Conservation (phyloP, 2,329 filamentous ascomycete genomes). For the Penicillium sp. region DNA sequence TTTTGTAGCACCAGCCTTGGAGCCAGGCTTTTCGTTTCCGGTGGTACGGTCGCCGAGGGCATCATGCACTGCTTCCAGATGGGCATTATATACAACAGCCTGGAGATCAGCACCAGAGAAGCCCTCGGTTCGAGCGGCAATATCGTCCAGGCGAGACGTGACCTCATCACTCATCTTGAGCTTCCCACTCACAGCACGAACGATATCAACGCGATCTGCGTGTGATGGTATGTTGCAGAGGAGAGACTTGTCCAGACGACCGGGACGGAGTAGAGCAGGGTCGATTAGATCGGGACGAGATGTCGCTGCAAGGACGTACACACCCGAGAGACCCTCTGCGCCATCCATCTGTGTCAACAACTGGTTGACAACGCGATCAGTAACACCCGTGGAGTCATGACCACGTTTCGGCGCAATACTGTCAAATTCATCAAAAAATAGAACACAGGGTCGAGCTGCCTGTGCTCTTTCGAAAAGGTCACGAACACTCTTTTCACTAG, state of each 20-base stretch:
- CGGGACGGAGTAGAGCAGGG: slow-evolving; percentile 84
- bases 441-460: slow-evolving; percentile 84
- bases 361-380: slow-evolving; percentile 96
- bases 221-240: slow-evolving; percentile 82
- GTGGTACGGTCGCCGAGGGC: slow-evolving; percentile 62
- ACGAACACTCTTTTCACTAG: slow-evolving; percentile 91
- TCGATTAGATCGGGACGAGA: slow-evolving; percentile 93
- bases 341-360: slow-evolving; percentile 98
- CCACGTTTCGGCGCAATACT: slow-evolving; percentile 95
- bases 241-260: slow-evolving; percentile 87
- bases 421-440: slow-evolving; percentile 99
- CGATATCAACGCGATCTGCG: slow-evolving; percentile 83
- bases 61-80: slow-evolving; percentile 95
- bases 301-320: slow-evolving; percentile 94
- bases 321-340: slow-evolving; percentile 87
- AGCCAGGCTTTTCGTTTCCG: slow-evolving; percentile 41
- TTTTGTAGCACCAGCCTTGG: slow-evolving; percentile 30
- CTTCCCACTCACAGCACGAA: slow-evolving; percentile 77
- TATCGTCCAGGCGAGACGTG: slow-evolving; percentile 62
- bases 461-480: slow-evolving; percentile 89
- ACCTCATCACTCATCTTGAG: slow-evolving; percentile 70
- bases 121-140: slow-evolving; percentile 77
- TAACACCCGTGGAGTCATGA: slow-evolving; percentile 97
- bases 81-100: slow-evolving; percentile 91
- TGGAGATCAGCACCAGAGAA: slow-evolving; percentile 94